Base-by-base conservation (phyloP, 2,329 filamentous ascomycete species). In the Ceratocystis smalleyi region DNA sequence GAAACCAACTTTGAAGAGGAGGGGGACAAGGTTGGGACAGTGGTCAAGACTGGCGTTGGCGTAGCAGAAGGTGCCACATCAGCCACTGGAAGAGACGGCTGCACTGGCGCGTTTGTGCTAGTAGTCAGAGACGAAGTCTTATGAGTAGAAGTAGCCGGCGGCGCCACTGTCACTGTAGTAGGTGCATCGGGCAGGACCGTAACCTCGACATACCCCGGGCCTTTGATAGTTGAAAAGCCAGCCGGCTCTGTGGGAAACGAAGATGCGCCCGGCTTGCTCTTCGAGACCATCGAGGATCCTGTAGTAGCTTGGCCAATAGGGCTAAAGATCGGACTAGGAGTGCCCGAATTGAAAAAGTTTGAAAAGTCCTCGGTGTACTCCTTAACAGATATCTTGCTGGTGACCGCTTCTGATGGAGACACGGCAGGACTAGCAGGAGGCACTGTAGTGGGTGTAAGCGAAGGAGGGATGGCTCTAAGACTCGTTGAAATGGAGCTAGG, bases 241-340 rank as follows among this genome's bases (percentile, higher is more conserved):
- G 17, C 12, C 1, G 51, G 7, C 5, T 32, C 12, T 12, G 51
- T 55, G 15, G 51, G 51, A 55, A 17, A 35, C 8, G 51, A 30
- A 32, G 51, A 32, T 24, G 35, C 15, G 7, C 24, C 27, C 4
- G 43, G n/a, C 17, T 30, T 49, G 43, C 17, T 15, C 22, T 45
- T 19, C 24, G 24, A 49, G 49, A 40, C 27, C 22, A 40, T 24
- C 32, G 47, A 43, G 1, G 61, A n/a, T 10, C 30, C 35, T 12
- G 27, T 63, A 5, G 61, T 55, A 27, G 47, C 15, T 12, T 30
- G 49, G 30, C 43, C 47, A 35, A 57, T 7, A 62, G 59, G 27
- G 62, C 64, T 62, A 22, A 64, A 61, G 35, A 64, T 63, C 3
- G 66, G 66, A 35, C 63, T 67, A 5, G 66, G 66, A 4, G 66